Conservation (phyloP, 176 grass and related monocot species). For the Triticum aestivum region IWGSC_CS_RefSeq_v2.1 NC_057814.1:4862965-4863464, state of each 20-base stretch:
- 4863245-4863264: background rate
- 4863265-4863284: slow-evolving; percentile 63
- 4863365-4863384: slow-evolving; percentile 67
- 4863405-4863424: slow-evolving; percentile 47
- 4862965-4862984: no score
- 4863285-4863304: slow-evolving; percentile 33
- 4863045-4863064: no score
- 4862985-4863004: no score
- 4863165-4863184: no score
- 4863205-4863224: slow-evolving; percentile 41
- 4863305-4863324: slow-evolving; percentile 54
- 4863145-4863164: no score
- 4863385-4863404: slow-evolving; percentile 47
- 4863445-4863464: slow-evolving; percentile 41
- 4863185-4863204: slow-evolving; percentile 38
- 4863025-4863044: no score
- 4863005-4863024: no score
- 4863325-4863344: slow-evolving; percentile 51
- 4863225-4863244: slow-evolving; percentile 38
- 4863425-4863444: slow-evolving; percentile 52
- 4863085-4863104: no score
- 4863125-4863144: no score
- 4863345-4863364: slow-evolving; percentile 50
- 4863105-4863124: no score
- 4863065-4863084: no score